Base-by-base conservation (phyloP, 2,329 filamentous ascomycete genomes). In the Leptodontidium sp. region DNA sequence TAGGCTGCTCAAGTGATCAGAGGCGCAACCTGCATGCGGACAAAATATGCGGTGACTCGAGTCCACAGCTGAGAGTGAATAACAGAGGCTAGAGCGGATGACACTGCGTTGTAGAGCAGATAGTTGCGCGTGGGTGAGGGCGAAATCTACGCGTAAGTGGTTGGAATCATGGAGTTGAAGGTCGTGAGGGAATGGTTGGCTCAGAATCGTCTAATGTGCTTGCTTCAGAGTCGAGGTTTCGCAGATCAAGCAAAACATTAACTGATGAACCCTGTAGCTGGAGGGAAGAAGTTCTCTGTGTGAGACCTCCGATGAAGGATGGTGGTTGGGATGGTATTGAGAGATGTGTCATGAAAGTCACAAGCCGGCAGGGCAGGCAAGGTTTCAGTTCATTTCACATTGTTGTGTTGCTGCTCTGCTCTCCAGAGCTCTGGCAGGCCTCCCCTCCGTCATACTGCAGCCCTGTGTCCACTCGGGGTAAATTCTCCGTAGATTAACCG, bases 111-210 rank as follows among this genome's bases (percentile, higher is more conserved):
- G 45, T 43, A 58, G 45, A 50, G 47, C 53, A 61, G 53, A 26
- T 26, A 61, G 55, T 59, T 64, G 68, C 32, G 68, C 35, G 64
- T 63, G 68, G 61, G 58, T 66, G 61, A 58, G 64, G 64, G 32
- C 59, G 63, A 63, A 57, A 21, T 57, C 40, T 61, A 65, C 65
- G 65, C 67, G 62, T 70, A 65, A 69, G 57, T 68, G 65, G 65
- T 71, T 66, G 68, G 47, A 58, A 53, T 64, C 38, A 52, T 61
- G 52, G 29, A 35, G 38, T 57, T 29, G 63, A 61, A 66, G 61
- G 66, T 66, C 68, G 68, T 70, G 70, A 67, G 66, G 9, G 55
- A 50, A 65, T 69, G 70, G 64, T 72, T 70, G 72, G 72, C 64
- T 72, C 61, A 65, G 59, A 65, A 64, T 71, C 59, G 67, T 71